Conservation (phyloP, 1,284 basidiomycete genomes). For the Volvariella surrecta region DNA sequence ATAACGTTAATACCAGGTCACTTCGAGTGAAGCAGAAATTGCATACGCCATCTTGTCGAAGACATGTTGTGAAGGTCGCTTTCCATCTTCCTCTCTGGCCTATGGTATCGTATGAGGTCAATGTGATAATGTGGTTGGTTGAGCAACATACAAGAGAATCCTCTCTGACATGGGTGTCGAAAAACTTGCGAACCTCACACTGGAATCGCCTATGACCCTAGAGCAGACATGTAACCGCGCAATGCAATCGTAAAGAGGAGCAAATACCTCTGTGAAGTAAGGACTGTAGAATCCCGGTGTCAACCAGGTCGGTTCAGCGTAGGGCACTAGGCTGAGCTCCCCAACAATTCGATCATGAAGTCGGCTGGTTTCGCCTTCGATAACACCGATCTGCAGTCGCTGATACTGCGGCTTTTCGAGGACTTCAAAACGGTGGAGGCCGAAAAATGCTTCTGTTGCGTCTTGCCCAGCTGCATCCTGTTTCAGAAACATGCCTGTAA, state of each 20-base stretch:
- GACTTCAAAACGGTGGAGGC: constrained; percentile 76
- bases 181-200: constrained; percentile 27
- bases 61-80: constrained; percentile 56
- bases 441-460: constrained; percentile 77
- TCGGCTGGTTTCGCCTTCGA: constrained; percentile 53
- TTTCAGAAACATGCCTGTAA: background rate
- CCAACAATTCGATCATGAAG: constrained; percentile 47
- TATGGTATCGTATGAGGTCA: constrained; percentile 17
- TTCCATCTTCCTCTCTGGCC: constrained; percentile 70
- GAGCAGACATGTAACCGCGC: constrained; percentile 3
- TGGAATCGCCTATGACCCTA: constrained; percentile 57
- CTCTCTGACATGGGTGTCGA: constrained; percentile 23
- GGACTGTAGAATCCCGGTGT: constrained; percentile 54
- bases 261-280: constrained; percentile 56
- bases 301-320: constrained; percentile 81
- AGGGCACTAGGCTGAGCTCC: constrained; percentile 63
- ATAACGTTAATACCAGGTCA: background rate
- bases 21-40: background rate
- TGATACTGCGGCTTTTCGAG: constrained; percentile 65
- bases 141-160: constrained; percentile 19
- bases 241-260: background rate
- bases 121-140: constrained; percentile 10
- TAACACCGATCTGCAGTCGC: constrained; percentile 60
- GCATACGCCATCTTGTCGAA: constrained; percentile 66
- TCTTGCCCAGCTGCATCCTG: constrained; percentile 58